Conservation (phyloP, 495 filamentous ascomycete species). For the Hypoxylon cercidicola region DNA sequence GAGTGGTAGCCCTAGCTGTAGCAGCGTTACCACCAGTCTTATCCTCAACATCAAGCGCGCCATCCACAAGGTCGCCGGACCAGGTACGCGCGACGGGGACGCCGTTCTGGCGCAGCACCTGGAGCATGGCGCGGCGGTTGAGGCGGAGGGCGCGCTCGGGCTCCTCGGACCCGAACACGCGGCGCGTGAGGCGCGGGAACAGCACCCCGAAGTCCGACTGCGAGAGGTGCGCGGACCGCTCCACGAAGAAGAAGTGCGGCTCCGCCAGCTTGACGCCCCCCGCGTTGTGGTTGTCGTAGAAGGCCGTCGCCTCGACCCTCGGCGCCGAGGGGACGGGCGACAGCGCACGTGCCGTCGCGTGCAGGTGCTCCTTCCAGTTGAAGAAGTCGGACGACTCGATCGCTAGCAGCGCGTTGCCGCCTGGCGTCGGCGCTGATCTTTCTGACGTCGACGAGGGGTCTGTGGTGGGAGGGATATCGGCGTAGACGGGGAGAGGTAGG, state of each 20-base stretch:
- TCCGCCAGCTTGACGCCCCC: constrained; percentile 39
- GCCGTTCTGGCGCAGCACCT: constrained; percentile 65
- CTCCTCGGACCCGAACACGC: constrained; percentile 66
- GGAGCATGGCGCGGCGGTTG: constrained; percentile 70
- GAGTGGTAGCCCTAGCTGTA: too few relatives aligned
- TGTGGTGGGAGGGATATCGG: constrained; percentile 32
- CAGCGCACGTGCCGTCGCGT: constrained; percentile 66
- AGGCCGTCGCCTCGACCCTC: constrained; percentile 40
- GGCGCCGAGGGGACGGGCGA: constrained; percentile 57
- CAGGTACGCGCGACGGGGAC: constrained; percentile 64
- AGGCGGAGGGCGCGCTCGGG: constrained; percentile 70
- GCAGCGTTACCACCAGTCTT: not conserved
- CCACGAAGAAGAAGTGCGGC: constrained; percentile 72
- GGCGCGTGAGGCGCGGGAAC: constrained; percentile 72
- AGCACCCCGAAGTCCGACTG: constrained; percentile 84
- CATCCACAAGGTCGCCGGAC: constrained; percentile 59
- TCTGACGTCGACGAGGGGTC: not conserved
- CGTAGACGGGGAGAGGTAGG: constrained; percentile 74
- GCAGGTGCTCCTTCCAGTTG: constrained; percentile 74
- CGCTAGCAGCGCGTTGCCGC: constrained; percentile 64
- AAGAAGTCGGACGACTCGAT: constrained; percentile 76
- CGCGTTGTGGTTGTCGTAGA: constrained; percentile 39
- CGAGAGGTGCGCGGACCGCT: constrained; percentile 71
- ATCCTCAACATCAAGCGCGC: constrained; percentile 4
- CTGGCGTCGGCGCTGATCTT: constrained; percentile 43